Conservation (phyloP, 352 stramenopile species). For the Phytophthora foliorum region DNA sequence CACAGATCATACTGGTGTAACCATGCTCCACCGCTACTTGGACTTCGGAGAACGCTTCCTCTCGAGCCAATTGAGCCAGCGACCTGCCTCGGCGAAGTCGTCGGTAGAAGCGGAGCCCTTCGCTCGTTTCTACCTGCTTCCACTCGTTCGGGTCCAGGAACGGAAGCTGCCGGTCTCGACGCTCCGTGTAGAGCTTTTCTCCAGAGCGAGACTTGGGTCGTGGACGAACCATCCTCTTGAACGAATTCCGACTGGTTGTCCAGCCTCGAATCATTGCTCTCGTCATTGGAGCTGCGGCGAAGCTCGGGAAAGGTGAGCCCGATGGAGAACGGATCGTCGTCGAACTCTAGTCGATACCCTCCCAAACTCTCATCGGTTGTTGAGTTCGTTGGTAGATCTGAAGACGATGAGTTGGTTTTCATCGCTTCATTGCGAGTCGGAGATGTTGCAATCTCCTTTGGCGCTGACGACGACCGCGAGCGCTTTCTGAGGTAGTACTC, state of each 20-base stretch:
- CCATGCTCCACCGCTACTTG: constrained; percentile 36
- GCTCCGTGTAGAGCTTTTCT: constrained; percentile 41
- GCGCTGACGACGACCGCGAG: not conserved
- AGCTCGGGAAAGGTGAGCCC: constrained; percentile 32
- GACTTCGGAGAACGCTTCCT: constrained; percentile 37
- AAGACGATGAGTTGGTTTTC: constrained; percentile 25
- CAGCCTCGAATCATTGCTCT: not conserved
- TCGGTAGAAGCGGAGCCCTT: constrained; percentile 54
- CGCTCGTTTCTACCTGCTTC: constrained; percentile 47
- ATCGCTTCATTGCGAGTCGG: constrained; percentile 8
- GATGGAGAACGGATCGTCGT: constrained; percentile 36
- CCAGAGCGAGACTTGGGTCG: constrained; percentile 27
- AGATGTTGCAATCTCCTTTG: not conserved
- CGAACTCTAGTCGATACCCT: constrained; percentile 36
- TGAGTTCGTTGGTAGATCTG: constrained; percentile 25
- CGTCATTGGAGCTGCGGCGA: constrained; percentile 18
- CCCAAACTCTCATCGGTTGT: constrained; percentile 27
- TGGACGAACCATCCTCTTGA: constrained; percentile 8
- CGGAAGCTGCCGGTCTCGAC: constrained; percentile 32
- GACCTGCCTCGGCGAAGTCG: constrained; percentile 37
- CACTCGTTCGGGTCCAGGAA: constrained; percentile 55
- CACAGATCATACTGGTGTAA: constrained; percentile 47
- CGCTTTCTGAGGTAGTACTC: constrained; percentile 24
- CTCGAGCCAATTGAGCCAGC: constrained; percentile 33
- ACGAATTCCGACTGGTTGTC: constrained; percentile 13